A percentile compares a stretch with the other conserved stretches of the same genome.
Evolutionary conservation across 768 basidiomycete genomes (phyloP).

Genomic region (Fomitopsis serialis): DNA sequence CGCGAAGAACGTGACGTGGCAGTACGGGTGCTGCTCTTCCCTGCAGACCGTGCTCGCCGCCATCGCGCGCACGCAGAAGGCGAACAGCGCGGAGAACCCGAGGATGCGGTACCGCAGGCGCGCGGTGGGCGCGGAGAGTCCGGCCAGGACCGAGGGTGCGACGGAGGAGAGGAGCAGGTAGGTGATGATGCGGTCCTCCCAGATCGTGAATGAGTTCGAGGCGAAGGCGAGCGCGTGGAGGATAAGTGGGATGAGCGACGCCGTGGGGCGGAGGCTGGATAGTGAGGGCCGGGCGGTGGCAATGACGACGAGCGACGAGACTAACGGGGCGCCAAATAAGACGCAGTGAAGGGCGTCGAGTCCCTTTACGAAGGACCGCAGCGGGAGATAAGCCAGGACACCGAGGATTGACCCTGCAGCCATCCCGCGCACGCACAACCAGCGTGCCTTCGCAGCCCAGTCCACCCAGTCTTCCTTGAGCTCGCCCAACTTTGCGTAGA

Average conservation of each 20-base stretch:
- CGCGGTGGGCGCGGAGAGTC: constrained; percentile 60
- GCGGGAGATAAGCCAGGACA: constrained; percentile 24
- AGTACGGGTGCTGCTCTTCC: constrained; percentile 91
- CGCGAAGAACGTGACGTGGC: constrained; percentile 84
- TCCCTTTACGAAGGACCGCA: constrained; percentile 35
- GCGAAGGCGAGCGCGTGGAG: constrained; percentile 75
- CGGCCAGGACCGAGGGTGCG: constrained; percentile 51
- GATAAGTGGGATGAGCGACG: constrained; percentile 43
- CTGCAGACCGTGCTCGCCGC: constrained; percentile 82
- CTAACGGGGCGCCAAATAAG: constrained; percentile 43
- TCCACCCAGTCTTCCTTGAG: constrained; percentile 35
- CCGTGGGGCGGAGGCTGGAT: constrained; percentile 10
- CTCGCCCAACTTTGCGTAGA: constrained; percentile 46
- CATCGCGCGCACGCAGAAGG: constrained; percentile 68
- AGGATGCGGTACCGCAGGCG: constrained; percentile 74
- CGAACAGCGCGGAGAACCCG: constrained; percentile 62
- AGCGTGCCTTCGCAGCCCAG: constrained; percentile 27
- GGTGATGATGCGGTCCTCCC: constrained; percentile 84
- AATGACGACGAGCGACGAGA: constrained; percentile 42
- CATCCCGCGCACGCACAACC: constrained; percentile 12
- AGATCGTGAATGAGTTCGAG: constrained; percentile 96
- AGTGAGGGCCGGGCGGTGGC: constrained; percentile 34
- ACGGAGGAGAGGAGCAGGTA: constrained; percentile 70
- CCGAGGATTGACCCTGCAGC: constrained; percentile 25
- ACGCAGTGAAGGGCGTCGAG: constrained; percentile 45